Evolutionary conservation across 176 grass and related monocot genomes (phyloP).

Genomic region (Otatea glauca): DNA sequence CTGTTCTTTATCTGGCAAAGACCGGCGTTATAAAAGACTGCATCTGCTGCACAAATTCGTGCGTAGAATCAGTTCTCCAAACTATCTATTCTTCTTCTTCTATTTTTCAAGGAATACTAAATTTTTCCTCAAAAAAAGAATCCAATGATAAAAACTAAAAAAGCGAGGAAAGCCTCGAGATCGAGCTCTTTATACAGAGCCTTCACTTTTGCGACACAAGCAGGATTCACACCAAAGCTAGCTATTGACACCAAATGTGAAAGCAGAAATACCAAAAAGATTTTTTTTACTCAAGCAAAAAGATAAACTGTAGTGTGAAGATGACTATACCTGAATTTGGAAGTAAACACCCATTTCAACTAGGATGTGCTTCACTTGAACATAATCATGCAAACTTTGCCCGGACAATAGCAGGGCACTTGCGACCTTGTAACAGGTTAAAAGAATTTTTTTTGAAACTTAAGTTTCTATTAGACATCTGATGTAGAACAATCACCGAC

Average conservation of each 20-base stretch:
- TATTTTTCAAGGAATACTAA: too few relatives aligned
- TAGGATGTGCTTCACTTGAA: conserved; percentile 62
- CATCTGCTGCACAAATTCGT: too few relatives aligned
- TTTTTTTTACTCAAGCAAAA: not conserved
- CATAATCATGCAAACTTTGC: conserved; percentile 52
- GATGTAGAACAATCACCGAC: too few relatives aligned
- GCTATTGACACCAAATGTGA: conserved; percentile 2
- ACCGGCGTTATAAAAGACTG: too few relatives aligned
- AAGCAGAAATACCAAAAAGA: conserved; percentile 2
- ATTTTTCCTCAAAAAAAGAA: not conserved
- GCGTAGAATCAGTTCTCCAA: too few relatives aligned
- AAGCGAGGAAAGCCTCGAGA: conserved; percentile 53
- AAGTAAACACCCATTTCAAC: conserved; percentile 75
- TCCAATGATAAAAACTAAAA: not conserved
- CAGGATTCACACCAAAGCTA: conserved; percentile 47
- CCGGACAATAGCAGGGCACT: conserved; percentile 60
- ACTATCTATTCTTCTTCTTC: too few relatives aligned
- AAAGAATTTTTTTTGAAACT: not conserved
- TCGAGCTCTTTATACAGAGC: conserved; percentile 65
- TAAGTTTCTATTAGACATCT: too few relatives aligned
- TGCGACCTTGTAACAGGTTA: conserved; percentile 55
- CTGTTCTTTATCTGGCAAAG: too few relatives aligned
- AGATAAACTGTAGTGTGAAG: not conserved
- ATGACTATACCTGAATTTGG: conserved; percentile 66
- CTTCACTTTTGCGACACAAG: conserved; percentile 69